Evolutionary conservation across 2,329 filamentous ascomycete species (phyloP).

Genomic region (Penicillium sp.): DNA sequence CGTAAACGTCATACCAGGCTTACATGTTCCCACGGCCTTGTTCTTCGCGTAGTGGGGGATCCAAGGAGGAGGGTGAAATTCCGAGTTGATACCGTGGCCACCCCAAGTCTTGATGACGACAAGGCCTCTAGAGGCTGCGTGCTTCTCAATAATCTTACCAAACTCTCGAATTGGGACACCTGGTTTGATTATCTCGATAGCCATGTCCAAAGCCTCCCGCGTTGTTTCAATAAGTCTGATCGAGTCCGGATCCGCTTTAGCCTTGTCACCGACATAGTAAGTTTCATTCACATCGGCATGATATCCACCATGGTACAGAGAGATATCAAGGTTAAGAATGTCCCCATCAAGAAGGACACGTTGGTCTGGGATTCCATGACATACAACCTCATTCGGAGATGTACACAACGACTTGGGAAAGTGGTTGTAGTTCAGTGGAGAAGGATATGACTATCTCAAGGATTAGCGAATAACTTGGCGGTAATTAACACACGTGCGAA

Average conservation of each 20-base stretch:
- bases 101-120: slow-evolving; percentile 87
- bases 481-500: too few species aligned
- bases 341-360: slow-evolving; percentile 80
- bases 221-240: slow-evolving; percentile 83
- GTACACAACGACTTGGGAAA: slow-evolving; percentile 96
- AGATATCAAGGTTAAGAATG: slow-evolving; percentile 90
- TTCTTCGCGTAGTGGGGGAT: slow-evolving; percentile 95
- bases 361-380: slow-evolving; percentile 91
- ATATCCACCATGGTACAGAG: slow-evolving; percentile 84
- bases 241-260: slow-evolving; percentile 73
- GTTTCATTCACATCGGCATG: slow-evolving; percentile 94
- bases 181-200: slow-evolving; percentile 84
- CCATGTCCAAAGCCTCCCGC: slow-evolving; percentile 75
- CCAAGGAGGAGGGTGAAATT: slow-evolving; percentile 88
- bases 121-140: slow-evolving; percentile 74
- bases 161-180: slow-evolving; percentile 83
- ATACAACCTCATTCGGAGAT: slow-evolving; percentile 89
- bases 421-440: slow-evolving; percentile 83
- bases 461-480: neutral
- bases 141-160: slow-evolving; percentile 85
- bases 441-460: slow-evolving; percentile 74
- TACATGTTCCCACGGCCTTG: slow-evolving; percentile 85
- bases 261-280: slow-evolving; percentile 85
- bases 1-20: slow-evolving; percentile 92
- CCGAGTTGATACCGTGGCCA: slow-evolving; percentile 82